Percentiles rank a stretch among this genome's conserved stretches.
phyloP scores from a whole-genome alignment of 768 basidiomycete genomes.

The Hortiboletus campestris region DNA sequence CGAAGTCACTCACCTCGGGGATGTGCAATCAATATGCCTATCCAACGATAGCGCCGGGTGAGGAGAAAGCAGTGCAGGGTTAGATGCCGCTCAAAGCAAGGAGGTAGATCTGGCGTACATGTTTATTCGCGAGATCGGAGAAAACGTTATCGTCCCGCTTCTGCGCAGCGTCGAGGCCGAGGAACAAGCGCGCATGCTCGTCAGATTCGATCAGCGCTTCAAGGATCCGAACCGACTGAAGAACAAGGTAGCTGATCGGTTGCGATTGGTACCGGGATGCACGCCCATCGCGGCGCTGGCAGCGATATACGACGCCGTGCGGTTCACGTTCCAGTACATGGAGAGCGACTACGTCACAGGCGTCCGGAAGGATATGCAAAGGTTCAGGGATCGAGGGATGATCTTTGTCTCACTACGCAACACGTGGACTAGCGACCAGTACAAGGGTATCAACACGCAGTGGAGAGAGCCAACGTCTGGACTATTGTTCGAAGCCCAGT shows the following conservation, averaged over 20 bases:
- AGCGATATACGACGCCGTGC: not conserved
- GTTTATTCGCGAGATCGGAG: not conserved
- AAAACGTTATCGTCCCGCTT: not conserved
- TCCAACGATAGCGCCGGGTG: not conserved
- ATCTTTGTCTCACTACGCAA: not conserved
- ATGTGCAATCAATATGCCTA: not conserved
- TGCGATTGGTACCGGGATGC: not conserved
- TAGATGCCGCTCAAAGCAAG: not conserved
- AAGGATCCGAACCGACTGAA: not conserved
- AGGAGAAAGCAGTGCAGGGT: not conserved
- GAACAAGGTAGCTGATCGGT: not conserved
- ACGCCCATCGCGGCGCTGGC: not conserved
- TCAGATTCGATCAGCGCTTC: not conserved
- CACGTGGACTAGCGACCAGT: not conserved
- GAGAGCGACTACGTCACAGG: not conserved
- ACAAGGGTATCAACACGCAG: not conserved
- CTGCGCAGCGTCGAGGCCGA: slow-evolving; percentile 1
- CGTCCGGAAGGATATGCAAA: not conserved
- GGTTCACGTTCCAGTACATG: not conserved
- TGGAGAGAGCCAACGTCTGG: not conserved
- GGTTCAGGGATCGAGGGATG: not conserved
- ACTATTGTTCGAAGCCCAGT: slow-evolving; percentile 1
- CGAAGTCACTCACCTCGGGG: not conserved
- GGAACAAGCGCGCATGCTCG: not conserved
- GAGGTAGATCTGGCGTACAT: not conserved